Evolutionary conservation across 768 basidiomycete genomes (phyloP).

Genomic region (Amanita jacksonii): DNA sequence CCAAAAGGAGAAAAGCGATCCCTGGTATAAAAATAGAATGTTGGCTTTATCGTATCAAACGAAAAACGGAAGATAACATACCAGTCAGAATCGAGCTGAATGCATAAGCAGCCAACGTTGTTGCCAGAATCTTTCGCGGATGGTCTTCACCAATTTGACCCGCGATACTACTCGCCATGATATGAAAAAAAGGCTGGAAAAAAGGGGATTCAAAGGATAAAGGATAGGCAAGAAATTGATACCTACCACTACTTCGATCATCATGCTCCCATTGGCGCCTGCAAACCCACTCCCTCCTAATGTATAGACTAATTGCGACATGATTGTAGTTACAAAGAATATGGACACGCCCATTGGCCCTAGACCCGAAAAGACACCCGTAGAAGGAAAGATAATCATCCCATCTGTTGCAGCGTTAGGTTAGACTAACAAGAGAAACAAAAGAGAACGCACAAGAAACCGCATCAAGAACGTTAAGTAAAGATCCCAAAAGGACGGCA

Average conservation of each 20-base stretch:
- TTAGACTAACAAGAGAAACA: not conserved
- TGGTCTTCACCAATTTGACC: slow-evolving; percentile 60
- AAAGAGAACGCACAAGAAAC: slow-evolving; percentile 61
- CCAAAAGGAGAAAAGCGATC: slow-evolving; percentile 79
- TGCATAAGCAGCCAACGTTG: slow-evolving; percentile 83
- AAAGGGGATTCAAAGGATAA: not conserved
- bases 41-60: slow-evolving; percentile 5
- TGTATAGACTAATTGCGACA: slow-evolving; percentile 80
- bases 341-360: slow-evolving; percentile 90
- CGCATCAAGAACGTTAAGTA: slow-evolving; percentile 90
- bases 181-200: slow-evolving; percentile 86
- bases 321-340: slow-evolving; percentile 82
- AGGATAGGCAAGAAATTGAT: not conserved
- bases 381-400: slow-evolving; percentile 91
- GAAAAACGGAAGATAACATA: slow-evolving; percentile 17
- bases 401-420: slow-evolving; percentile 47
- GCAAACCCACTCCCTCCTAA: slow-evolving; percentile 84
- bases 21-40: slow-evolving; percentile 29
- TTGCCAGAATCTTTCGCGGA: slow-evolving; percentile 71
- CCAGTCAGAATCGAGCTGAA: slow-evolving; percentile 85
- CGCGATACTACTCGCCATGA: slow-evolving; percentile 73
- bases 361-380: slow-evolving; percentile 68
- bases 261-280: slow-evolving; percentile 91
- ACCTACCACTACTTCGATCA: slow-evolving; percentile 95
- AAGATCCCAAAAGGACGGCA: slow-evolving; percentile 72